These are phyloP conservation scores for Saitozyma podzolica DNA, from an alignment of 768 basidiomycete genomes.

Conservation along the genomic window DNA sequence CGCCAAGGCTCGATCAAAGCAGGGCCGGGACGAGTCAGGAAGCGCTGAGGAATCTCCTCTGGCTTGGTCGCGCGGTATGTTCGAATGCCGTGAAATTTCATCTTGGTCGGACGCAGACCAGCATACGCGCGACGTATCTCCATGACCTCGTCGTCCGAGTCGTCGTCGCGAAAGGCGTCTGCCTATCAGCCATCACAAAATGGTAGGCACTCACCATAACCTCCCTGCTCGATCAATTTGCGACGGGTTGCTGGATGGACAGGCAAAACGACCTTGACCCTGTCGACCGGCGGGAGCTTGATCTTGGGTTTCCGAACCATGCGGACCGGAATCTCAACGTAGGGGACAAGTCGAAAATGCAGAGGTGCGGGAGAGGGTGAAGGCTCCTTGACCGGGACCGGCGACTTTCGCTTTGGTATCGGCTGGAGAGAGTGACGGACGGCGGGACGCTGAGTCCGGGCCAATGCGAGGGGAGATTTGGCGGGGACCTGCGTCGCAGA, in stretches of 20 bases:
- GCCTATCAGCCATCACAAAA: constrained; percentile 1
- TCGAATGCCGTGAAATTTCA: constrained; percentile 6
- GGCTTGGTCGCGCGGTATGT: constrained; percentile 24
- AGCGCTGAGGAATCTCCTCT: constrained; percentile 26
- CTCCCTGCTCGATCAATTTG: constrained; percentile 25
- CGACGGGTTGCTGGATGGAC: constrained; percentile 11
- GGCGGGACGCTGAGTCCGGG: too few species aligned
- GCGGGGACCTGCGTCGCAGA: too few species aligned
- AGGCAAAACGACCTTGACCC: constrained; percentile 25
- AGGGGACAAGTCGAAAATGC: neutral
- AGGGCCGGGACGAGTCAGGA: constrained; percentile 28
- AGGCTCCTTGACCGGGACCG: neutral
- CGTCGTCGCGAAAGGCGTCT: constrained; percentile 38
- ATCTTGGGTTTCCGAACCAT: constrained; percentile 3
- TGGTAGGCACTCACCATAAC: constrained; percentile 20
- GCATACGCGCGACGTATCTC: constrained; percentile 7
- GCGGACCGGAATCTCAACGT: neutral
- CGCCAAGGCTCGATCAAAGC: constrained; percentile 27
- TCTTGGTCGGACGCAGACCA: constrained; percentile 22
- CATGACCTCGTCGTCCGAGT: constrained; percentile 23
- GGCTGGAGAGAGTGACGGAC: too few species aligned
- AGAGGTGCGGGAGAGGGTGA: neutral
- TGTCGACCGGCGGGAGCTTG: constrained; percentile 10
- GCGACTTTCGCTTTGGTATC: neutral
- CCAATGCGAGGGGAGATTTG: too few species aligned